Evolutionary conservation across 2,329 filamentous ascomycete genomes (phyloP), one percentile per base, ranked within the genome.

Genomic region (Immersiporthe knoxdaviesiana): DNA sequence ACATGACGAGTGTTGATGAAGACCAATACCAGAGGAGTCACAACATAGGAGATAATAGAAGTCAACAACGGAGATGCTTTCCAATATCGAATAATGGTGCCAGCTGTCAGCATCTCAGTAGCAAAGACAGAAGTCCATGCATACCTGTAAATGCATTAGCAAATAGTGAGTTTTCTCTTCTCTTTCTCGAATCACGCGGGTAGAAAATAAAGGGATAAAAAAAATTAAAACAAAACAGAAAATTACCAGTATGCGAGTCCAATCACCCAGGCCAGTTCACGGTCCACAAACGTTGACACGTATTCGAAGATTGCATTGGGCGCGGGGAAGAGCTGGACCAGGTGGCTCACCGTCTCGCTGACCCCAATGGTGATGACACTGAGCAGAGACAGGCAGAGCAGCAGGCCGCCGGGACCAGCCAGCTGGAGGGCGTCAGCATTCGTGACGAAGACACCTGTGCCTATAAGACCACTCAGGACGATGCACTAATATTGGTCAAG

Each of bases 301-400:
- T 73, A 73, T 30, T 72, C 71, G 54, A 71, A 73, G 2, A 73
- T 69, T 4, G 71, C 72, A 59, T 73, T 73, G 30, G 71, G 72
- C 1, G 69, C 68, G 5, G 72, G 72, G 32, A 73, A 73, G 3
- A 68, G 47, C 44, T 73, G 72, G 27, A 73, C 72, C 10, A 73
- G 65, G 35, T 73, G 71, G 52, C 68, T 71, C n/a, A 73, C 66
- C 7, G 68, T 72, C 3, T 73, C 72, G 4, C 72, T 71, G 3
- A 73, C 63, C 54, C 65, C 68, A n/a, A 71, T 62, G 0, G 70
- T 52, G 24, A 73, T 69, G 44, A 72, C 24, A 6, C 71, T 70
- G 41, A 72, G 68, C 16, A 73, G 35, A 14, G 68, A 11, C 8
- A 73, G 67, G 16, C 66, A 68, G 5, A 69, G n/a, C 21, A 73